Evolutionary conservation across 1,284 basidiomycete species (phyloP).

Genomic region (Malassezia globosa): DNA sequence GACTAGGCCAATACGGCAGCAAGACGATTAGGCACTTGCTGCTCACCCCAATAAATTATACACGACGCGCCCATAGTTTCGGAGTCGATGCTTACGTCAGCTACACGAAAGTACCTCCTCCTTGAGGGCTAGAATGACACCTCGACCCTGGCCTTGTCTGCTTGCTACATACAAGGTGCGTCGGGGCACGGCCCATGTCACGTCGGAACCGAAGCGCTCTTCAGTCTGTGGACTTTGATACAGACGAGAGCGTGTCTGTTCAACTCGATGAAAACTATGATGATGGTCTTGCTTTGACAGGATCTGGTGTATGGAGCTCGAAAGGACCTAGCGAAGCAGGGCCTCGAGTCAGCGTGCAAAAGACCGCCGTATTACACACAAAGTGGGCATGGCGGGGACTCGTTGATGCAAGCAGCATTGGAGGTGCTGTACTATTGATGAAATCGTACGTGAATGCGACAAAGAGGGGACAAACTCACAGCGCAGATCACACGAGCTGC

Average conservation of each 20-base stretch:
- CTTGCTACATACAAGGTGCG: no score
- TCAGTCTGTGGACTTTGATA: slow-evolving; percentile 38
- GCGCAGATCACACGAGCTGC: slow-evolving; percentile 27
- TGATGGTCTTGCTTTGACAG: slow-evolving; percentile 24
- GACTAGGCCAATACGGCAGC: no score
- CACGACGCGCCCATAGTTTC: no score
- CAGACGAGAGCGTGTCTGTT: slow-evolving; percentile 27
- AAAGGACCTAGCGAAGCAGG: slow-evolving; percentile 29
- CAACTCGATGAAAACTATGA: slow-evolving; percentile 40
- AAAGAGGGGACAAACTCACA: neutral
- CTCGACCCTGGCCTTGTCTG: no score
- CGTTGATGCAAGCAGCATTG: slow-evolving; percentile 33
- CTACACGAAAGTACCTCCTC: no score
- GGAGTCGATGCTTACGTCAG: no score
- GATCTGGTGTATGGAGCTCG: slow-evolving; percentile 29
- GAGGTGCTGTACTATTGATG: slow-evolving; percentile 20
- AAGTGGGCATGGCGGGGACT: slow-evolving; percentile 32
- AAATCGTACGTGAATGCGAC: slow-evolving; percentile 11
- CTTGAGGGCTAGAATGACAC: no score
- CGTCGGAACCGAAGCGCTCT: slow-evolving; percentile 5
- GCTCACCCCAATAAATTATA: no score
- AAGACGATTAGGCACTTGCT: no score
- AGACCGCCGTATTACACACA: slow-evolving; percentile 24
- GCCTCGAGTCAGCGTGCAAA: slow-evolving; percentile 21
- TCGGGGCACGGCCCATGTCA: no score